Base-by-base conservation (phyloP, 1,284 basidiomycete species). In the Microbotryum saponariae region DNA sequence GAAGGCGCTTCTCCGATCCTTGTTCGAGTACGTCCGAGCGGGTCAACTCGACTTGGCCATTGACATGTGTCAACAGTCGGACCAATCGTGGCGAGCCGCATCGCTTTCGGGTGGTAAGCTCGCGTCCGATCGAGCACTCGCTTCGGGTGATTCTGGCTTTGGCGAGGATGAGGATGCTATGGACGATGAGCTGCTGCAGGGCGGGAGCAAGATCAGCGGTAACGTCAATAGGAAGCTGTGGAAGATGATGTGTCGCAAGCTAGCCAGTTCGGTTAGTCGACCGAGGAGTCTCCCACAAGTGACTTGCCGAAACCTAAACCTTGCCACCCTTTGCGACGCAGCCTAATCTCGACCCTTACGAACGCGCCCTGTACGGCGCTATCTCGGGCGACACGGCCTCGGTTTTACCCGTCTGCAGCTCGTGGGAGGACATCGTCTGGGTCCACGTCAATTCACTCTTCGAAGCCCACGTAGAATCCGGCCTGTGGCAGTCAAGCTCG, bases 381-480 rank as follows among this genome's bases (percentile, higher is more conserved):
- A 82, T 98, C 8, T 85, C 86, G 0, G 92, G 92, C 4, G 91
- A 94, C 6, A 82, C 89, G 0, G 79, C 79, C 7, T 81, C 91
- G 8, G 84, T 97, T 12, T 72, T 82, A 3, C 81, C 85, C 0
- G 86, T 88, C 5, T 93, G 91, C 72, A 78, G 85, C 44, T 87
- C 86, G 29, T 99, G 93, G 92, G 88, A 93, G 73, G 94, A 98
- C 73, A 85, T 91, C 68, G 80, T 97, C 0, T 99, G 94, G 96
- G 90, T 89, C 1, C 86, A 91, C 68, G 80, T 94, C 61, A 87
- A 86, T 70, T 81, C 91, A 51, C 79, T 91, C 37, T 87, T 91
- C 68, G 92, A 97, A 74, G 85, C 89, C 64, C 84, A 85, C 61
- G 81, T 88, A 69, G 84, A 82, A 47, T 78, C 77, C 21, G 84